These are phyloP conservation scores for Magnusiomyces paraingens DNA, from an alignment of 1,139 yeast species.

Conservation along the genomic window DNA sequence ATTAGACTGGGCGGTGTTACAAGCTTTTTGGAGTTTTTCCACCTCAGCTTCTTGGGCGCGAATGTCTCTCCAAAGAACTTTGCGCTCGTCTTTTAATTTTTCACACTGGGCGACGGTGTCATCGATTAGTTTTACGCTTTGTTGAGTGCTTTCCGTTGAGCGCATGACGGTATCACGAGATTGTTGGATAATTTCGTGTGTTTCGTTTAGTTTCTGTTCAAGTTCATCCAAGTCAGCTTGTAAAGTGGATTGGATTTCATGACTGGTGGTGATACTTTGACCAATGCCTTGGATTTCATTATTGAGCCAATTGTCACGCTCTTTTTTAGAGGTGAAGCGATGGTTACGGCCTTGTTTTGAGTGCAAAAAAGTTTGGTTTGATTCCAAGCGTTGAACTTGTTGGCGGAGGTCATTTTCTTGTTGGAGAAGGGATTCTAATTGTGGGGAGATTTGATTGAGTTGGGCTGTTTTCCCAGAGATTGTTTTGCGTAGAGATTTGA, in stretches of 20 bases:
- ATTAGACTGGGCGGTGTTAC: conserved; percentile 50
- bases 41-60: conserved; percentile 51
- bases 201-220: conserved; percentile 15
- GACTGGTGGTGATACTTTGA: conserved; percentile 30
- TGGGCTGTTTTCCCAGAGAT: conserved; percentile 16
- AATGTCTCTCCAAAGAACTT: conserved; percentile 75
- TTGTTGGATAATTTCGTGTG: conserved; percentile 32
- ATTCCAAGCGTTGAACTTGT: conserved; percentile 41
- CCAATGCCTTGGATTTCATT: conserved; percentile 41
- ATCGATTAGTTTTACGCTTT: conserved; percentile 11
- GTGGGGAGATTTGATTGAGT: conserved; percentile 17
- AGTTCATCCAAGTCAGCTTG: conserved; percentile 25
- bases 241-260: conserved; percentile 17
- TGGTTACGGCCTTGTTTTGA: conserved; percentile 70
- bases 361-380: conserved; percentile 57
- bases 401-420: conserved; percentile 41
- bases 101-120: conserved; percentile 22
- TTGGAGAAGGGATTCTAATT: conserved; percentile 32
- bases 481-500: conserved; percentile 35
- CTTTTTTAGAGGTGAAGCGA: conserved; percentile 47
- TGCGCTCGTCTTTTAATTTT: conserved; percentile 57
- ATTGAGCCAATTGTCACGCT: conserved; percentile 67
- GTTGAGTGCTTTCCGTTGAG: neutral
- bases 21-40: conserved; percentile 51
- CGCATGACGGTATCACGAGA: conserved; percentile 19